Conservation (phyloP, 2,329 filamentous ascomycete genomes). For the Pseudogymnoascus sp. region DNA sequence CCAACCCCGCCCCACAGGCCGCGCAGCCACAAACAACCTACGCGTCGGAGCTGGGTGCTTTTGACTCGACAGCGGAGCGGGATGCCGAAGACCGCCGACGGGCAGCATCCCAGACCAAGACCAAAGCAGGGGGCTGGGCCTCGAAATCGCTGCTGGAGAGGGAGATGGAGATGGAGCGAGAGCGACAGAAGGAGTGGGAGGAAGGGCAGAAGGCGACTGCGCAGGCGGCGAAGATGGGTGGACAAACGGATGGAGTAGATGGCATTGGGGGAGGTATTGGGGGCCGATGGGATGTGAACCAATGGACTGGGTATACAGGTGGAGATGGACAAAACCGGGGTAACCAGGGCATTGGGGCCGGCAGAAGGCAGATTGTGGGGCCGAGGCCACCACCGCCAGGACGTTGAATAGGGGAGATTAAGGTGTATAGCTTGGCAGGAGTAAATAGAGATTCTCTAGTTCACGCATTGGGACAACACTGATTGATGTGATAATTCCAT, state of each 20-base stretch:
- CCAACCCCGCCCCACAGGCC: slow-evolving; percentile 38
- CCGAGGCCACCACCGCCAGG: slow-evolving; percentile 56
- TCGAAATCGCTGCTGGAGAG: slow-evolving; percentile 49
- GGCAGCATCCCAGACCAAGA: slow-evolving; percentile 40
- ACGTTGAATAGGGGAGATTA: slow-evolving; percentile 11
- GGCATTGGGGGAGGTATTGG: slow-evolving; percentile 60
- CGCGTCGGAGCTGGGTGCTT: slow-evolving; percentile 33
- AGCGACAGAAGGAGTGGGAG: slow-evolving; percentile 61
- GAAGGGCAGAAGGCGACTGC: slow-evolving; percentile 61
- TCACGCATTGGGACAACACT: background rate
- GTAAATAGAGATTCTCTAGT: slow-evolving; percentile 1
- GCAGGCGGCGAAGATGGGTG: slow-evolving; percentile 43
- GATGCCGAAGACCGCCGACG: slow-evolving; percentile 44
- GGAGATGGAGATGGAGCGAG: slow-evolving; percentile 54
- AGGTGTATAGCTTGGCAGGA: background rate
- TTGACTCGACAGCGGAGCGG: slow-evolving; percentile 38
- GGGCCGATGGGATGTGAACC: slow-evolving; percentile 67
- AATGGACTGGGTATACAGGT: slow-evolving; percentile 68
- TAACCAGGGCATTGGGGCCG: slow-evolving; percentile 58
- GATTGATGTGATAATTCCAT: background rate
- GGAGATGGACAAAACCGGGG: slow-evolving; percentile 69
- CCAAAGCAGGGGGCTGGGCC: slow-evolving; percentile 46
- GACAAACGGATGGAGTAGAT: slow-evolving; percentile 44
- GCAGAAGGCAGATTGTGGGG: slow-evolving; percentile 71
- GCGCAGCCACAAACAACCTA: slow-evolving; percentile 33